Evolutionary conservation across 2,329 filamentous ascomycete species (phyloP).

Genomic region (Aspergillus cejpii): DNA sequence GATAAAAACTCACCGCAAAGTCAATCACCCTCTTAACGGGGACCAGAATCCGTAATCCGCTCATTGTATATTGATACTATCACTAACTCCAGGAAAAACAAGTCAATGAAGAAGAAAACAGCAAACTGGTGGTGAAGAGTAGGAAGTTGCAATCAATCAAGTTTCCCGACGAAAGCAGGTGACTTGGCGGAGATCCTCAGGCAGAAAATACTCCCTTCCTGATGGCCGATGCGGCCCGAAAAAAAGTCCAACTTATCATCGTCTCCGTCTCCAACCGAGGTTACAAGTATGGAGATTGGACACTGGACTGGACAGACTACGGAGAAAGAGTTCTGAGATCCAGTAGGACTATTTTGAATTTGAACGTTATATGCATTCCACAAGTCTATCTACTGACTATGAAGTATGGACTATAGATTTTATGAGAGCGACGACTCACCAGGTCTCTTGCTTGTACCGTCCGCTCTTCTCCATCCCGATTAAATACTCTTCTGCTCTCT

Average conservation of each 20-base stretch:
- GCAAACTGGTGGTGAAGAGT: background rate
- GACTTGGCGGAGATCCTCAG: slow-evolving; percentile 22
- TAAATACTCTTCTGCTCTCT: slow-evolving; percentile 52
- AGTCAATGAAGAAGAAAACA: background rate
- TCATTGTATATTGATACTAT: slow-evolving; percentile 32
- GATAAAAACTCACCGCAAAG: slow-evolving; percentile 60
- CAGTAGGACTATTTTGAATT: no score
- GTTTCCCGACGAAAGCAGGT: slow-evolving; percentile 18
- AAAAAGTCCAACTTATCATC: slow-evolving; percentile 13
- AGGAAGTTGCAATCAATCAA: slow-evolving; percentile 9
- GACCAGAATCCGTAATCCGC: slow-evolving; percentile 63
- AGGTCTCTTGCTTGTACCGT: slow-evolving; percentile 63
- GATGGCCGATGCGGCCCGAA: slow-evolving; percentile 32
- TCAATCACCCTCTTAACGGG: slow-evolving; percentile 81
- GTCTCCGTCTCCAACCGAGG: slow-evolving; percentile 29
- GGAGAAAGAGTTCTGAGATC: no score
- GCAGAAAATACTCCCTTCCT: background rate
- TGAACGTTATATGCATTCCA: slow-evolving; percentile 6
- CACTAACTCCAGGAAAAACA: slow-evolving; percentile 6
- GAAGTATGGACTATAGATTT: no score
- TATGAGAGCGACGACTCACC: slow-evolving; percentile 49
- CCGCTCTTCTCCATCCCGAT: slow-evolving; percentile 55
- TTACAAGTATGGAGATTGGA: slow-evolving; percentile 13
- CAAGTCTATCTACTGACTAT: background rate
- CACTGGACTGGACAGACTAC: background rate